Evolutionary conservation across 2,329 filamentous ascomycete genomes (phyloP).

Genomic region (Berkeleyomyces rouxiae): DNA sequence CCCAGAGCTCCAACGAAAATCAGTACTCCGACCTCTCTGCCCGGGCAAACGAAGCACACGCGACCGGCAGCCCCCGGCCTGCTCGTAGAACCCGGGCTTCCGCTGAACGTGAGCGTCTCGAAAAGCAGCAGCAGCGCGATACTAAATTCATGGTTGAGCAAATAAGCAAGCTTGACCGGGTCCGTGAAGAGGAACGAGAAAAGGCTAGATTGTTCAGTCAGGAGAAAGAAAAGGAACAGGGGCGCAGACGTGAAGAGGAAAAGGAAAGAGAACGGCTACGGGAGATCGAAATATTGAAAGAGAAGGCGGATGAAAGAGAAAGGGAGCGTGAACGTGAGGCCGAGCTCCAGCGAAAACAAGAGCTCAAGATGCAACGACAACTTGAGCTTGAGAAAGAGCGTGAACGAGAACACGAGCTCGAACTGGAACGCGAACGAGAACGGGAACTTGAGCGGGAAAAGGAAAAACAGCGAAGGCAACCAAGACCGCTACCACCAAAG

Average conservation of each 20-base stretch:
- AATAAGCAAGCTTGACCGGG: constrained; percentile 47
- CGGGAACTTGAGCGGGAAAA: constrained; percentile 4
- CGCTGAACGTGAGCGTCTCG: constrained; percentile 43
- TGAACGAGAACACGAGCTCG: neutral
- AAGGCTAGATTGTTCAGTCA: constrained; percentile 45
- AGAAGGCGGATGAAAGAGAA: constrained; percentile 8
- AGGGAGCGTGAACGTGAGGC: neutral
- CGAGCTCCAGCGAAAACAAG: neutral
- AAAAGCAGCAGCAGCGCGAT: constrained; percentile 51
- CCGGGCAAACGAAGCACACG: constrained; percentile 2
- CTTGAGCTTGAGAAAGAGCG: neutral
- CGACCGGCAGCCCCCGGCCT: constrained; percentile 22
- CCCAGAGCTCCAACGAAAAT: constrained; percentile 20
- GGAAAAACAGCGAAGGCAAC: neutral
- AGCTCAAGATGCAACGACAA: neutral
- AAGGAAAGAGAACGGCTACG: constrained; percentile 14
- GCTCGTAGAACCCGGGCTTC: constrained; percentile 40
- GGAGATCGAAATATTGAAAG: neutral
- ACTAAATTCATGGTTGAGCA: constrained; percentile 43
- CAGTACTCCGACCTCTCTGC: constrained; percentile 29
- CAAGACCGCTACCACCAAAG: neutral
- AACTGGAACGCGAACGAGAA: neutral
- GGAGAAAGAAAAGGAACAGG: constrained; percentile 41
- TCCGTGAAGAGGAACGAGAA: constrained; percentile 51
- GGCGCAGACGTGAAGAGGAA: constrained; percentile 17